Percentiles rank a stretch among this genome's conserved stretches.
These are phyloP conservation scores for Lyophyllum semitale DNA, from an alignment of 768 basidiomycete species.

Conservation along the genomic window DNA sequence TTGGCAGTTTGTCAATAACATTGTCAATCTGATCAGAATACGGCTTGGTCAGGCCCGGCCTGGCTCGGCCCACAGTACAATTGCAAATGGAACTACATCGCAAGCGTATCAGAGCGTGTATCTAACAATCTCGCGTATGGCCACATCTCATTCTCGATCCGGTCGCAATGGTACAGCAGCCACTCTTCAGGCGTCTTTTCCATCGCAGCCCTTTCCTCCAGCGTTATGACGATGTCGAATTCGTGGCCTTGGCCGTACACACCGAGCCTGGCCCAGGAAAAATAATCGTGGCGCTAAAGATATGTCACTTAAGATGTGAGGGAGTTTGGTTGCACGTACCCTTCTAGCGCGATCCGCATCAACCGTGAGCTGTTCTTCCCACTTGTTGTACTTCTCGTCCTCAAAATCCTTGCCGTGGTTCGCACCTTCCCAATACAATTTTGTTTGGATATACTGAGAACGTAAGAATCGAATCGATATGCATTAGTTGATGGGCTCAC, in stretches of 20 bases:
- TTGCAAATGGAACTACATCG: too few relatives aligned
- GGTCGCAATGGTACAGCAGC: not conserved
- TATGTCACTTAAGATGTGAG: not conserved
- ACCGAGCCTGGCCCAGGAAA: not conserved
- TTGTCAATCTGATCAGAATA: too few relatives aligned
- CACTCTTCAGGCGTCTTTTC: not conserved
- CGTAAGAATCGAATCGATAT: not conserved
- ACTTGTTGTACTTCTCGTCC: not conserved
- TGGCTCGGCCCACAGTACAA: too few relatives aligned
- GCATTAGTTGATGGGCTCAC: not conserved
- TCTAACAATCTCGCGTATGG: not conserved
- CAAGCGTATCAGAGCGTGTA: too few relatives aligned
- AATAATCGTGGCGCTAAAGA: not conserved
- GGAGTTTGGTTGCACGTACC: not conserved
- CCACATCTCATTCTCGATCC: not conserved
- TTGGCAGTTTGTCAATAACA: too few relatives aligned
- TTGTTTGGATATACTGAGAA: not conserved
- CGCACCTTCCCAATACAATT: not conserved
- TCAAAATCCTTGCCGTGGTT: not conserved
- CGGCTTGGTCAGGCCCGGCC: too few relatives aligned
- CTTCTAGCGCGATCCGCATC: not conserved
- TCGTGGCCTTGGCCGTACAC: not conserved
- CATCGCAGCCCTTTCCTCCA: not conserved
- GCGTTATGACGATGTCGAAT: not conserved
- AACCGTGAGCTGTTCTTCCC: not conserved